Base-by-base conservation (phyloP, 2,329 filamentous ascomycete species). In the Catunica adiposa region DNA sequence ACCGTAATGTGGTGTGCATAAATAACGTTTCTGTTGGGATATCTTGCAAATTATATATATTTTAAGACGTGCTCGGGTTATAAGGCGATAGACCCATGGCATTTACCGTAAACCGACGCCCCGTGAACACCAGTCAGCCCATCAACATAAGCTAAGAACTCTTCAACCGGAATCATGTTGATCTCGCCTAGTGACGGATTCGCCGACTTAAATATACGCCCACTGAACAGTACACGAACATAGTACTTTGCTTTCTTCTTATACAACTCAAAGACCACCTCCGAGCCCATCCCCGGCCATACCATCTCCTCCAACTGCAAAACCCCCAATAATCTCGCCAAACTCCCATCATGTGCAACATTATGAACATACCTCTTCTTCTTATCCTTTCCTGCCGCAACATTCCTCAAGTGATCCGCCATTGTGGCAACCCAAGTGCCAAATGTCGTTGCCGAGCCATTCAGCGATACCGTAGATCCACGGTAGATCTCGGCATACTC, bases 241-340 rank as follows among this genome's bases (percentile, higher is more conserved):
- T 75, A 85, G 60, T 71, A 73, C 0, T 40, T 31, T 44, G 61
- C 57, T 14, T 59, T 56, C 34, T 55, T 72, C 62, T 67, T 70
- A 62, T 81, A 89, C 29, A 89, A 64, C 69, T 90, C 86, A 64
- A 89, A 88, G 0, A 89, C 77, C 0, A 90, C 73, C 68, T 90
- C 86, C 8, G 79, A 73, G 0, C 86, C 86, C 85, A 90, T 89
- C 0, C 86, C 86, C 0, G 86, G 86, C 86, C 86, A 90, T 1
- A 88, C 80, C 85, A 90, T 90, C 54, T 72, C 66, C 22, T 87
- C 81, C 1, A 84, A 63, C 68, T 90, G 86, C 63, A 92, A 64
- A 15, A 89, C 74, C 1, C 78, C 78, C 22, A 92, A 69, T 5
- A 90, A 62, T 1, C 79, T 70, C 9, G 82, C 80, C 5, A 89